Percentiles rank a stretch among this genome's conserved stretches.
These are phyloP conservation scores for Rhamnella rubrinervis DNA, from an alignment of 331 rosid genomes.

Conservation along the genomic window DNA sequence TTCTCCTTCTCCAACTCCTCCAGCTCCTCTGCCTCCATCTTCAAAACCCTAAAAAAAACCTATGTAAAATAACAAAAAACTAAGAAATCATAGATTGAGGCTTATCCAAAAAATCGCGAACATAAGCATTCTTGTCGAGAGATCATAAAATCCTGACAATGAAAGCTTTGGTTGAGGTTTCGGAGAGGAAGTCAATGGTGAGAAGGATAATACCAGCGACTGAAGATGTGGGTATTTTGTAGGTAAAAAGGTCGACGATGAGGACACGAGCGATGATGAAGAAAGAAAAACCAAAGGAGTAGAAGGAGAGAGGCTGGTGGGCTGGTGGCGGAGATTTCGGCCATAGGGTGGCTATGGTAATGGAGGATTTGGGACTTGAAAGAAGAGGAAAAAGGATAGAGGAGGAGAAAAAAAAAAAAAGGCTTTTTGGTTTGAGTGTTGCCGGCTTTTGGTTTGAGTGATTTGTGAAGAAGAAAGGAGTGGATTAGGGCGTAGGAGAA, in stretches of 20 bases:
- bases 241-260: conserved; percentile 46
- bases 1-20: conserved; percentile 48
- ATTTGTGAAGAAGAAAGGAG: too few relatives aligned
- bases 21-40: conserved; percentile 60
- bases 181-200: too few relatives aligned
- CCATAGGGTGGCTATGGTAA: conserved; percentile 31
- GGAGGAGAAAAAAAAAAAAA: conserved; percentile 40
- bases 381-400: conserved; percentile 55
- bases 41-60: conserved; percentile 42
- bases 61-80: too few relatives aligned
- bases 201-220: too few relatives aligned
- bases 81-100: conserved; percentile 78
- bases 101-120: conserved; percentile 75
- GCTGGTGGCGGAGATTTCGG: conserved; percentile 75
- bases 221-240: too few relatives aligned
- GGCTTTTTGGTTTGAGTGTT: too few relatives aligned
- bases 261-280: conserved; percentile 87
- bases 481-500: too few relatives aligned
- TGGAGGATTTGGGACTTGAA: conserved; percentile 63
- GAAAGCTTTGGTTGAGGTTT: conserved; percentile 4
- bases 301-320: conserved; percentile 68
- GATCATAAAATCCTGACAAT: conserved; percentile 76
- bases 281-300: conserved; percentile 61
- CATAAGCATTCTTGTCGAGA: conserved; percentile 46
- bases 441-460: too few relatives aligned